Evolutionary conservation across 495 filamentous ascomycete genomes (phyloP).

Genomic region (Amniculicola lignicola): DNA sequence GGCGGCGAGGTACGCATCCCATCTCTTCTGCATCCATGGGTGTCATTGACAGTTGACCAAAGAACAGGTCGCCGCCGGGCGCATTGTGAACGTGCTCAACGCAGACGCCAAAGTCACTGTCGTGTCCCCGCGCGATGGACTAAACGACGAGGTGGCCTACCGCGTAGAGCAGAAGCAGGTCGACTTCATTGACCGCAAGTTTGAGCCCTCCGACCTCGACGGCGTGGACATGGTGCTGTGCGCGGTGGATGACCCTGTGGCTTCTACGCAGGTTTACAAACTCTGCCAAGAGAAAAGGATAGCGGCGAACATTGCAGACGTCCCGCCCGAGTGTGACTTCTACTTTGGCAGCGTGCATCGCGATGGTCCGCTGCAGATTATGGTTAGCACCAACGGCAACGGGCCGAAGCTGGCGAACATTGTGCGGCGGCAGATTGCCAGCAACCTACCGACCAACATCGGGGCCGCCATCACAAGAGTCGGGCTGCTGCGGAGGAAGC

Average conservation of each 20-base stretch:
- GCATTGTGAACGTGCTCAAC: slow-evolving; percentile 87
- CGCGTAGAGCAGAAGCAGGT: slow-evolving; percentile 72
- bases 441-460: slow-evolving; percentile 66
- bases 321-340: slow-evolving; percentile 95
- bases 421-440: slow-evolving; percentile 78
- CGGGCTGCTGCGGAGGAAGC: slow-evolving; percentile 71
- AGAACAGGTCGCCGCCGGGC: slow-evolving; percentile 83
- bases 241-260: slow-evolving; percentile 86
- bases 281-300: slow-evolving; percentile 82
- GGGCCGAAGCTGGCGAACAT: slow-evolving; percentile 88
- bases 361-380: slow-evolving; percentile 92
- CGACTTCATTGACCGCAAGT: slow-evolving; percentile 73
- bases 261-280: slow-evolving; percentile 83
- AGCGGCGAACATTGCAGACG: slow-evolving; percentile 93
- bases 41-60: slow-evolving; percentile 37
- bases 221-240: slow-evolving; percentile 80
- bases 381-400: slow-evolving; percentile 98
- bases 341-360: slow-evolving; percentile 95
- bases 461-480: slow-evolving; percentile 82
- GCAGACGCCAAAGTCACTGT: slow-evolving; percentile 89
- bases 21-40: background rate
- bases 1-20: slow-evolving; percentile 72
- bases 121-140: slow-evolving; percentile 70
- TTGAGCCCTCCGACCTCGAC: slow-evolving; percentile 78
- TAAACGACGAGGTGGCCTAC: slow-evolving; percentile 83